phyloP scores from a whole-genome alignment of 2,329 filamentous ascomycete genomes.

The Beauveria brongniartii region DNA sequence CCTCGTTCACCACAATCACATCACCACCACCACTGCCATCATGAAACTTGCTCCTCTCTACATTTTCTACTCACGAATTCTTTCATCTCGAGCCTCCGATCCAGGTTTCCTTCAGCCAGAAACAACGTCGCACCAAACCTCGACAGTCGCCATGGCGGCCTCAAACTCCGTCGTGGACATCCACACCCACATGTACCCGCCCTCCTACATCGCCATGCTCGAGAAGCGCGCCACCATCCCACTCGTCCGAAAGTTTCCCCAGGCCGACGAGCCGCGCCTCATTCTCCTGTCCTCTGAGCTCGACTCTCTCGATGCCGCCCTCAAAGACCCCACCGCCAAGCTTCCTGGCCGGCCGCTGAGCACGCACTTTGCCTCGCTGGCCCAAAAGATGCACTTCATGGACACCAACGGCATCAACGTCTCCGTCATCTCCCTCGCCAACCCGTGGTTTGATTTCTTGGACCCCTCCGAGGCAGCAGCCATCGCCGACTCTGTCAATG shows the following conservation, averaged over 20 bases:
- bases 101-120: neutral
- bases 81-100: no score
- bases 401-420: constrained; percentile 71
- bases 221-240: constrained; percentile 55
- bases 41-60: neutral
- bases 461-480: constrained; percentile 48
- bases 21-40: neutral
- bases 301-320: constrained; percentile 38
- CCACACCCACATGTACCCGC: constrained; percentile 64
- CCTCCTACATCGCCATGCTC: constrained; percentile 53
- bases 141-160: constrained; percentile 24
- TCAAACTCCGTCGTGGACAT: constrained; percentile 49
- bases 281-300: constrained; percentile 52
- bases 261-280: constrained; percentile 49
- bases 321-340: constrained; percentile 44
- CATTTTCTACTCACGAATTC: neutral
- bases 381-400: constrained; percentile 82
- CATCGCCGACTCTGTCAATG: constrained; percentile 63
- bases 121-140: neutral
- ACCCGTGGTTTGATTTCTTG: constrained; percentile 90
- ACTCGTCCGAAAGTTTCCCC: constrained; percentile 59
- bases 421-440: constrained; percentile 81
- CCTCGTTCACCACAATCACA: neutral
- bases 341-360: constrained; percentile 76
- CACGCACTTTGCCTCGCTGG: constrained; percentile 71